These are phyloP conservation scores for Symbiodinium pilosum DNA, from an alignment of 73 alveolate species.

Conservation along the genomic window DNA sequence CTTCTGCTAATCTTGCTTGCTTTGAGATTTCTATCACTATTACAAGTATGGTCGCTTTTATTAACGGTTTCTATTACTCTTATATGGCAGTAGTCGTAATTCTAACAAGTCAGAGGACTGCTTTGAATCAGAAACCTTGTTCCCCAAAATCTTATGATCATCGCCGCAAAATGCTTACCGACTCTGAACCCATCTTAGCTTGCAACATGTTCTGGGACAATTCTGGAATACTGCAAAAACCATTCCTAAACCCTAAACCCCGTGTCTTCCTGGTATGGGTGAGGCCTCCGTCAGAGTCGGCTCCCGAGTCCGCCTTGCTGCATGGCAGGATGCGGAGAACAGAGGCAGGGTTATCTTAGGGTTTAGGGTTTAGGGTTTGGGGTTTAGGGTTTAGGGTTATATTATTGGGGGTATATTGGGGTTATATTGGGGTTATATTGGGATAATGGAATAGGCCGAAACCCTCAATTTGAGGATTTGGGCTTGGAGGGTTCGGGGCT, in stretches of 20 bases:
- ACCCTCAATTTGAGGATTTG: not conserved
- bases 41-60: too few species aligned
- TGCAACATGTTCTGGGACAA: not conserved
- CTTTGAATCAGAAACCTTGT: not conserved
- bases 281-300: conserved; percentile 84
- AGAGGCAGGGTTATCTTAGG: conserved; percentile 27
- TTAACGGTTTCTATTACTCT: too few species aligned
- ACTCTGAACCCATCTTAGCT: not conserved
- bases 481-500: not conserved
- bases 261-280: not conserved
- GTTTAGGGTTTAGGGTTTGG: not conserved
- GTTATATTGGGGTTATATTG: too few species aligned
- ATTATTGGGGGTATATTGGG: too few species aligned
- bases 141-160: too few species aligned
- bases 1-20: too few species aligned
- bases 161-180: too few species aligned
- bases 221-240: too few species aligned
- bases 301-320: conserved; percentile 70
- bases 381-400: not conserved
- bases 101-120: not conserved
- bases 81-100: not conserved
- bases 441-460: too few species aligned
- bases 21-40: too few species aligned
- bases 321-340: conserved; percentile 84
- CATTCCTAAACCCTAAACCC: too few species aligned